Percentiles rank a stretch among this genome's conserved stretches.
Conservation (phyloP, 208 protist genomes). For the Histomonas meleagridis region DNA sequence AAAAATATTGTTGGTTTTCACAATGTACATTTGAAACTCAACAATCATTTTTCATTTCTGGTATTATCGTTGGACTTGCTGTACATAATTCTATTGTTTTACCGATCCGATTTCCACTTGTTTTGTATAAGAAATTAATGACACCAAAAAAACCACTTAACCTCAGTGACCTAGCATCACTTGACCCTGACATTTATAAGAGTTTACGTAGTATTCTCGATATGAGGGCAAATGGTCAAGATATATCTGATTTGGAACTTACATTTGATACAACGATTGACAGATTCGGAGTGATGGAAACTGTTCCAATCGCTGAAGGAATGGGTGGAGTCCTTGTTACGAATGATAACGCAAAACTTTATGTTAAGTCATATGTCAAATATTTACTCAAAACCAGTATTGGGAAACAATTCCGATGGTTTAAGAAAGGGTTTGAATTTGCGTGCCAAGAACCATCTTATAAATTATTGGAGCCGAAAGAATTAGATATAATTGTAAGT, state of each 20-base stretch:
- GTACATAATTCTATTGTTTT: slow-evolving; percentile 79
- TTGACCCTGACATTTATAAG: slow-evolving; percentile 42
- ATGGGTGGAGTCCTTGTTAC: slow-evolving; percentile 38
- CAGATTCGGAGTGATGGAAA: slow-evolving; percentile 5
- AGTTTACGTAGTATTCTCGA: not conserved
- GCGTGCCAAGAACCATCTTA: not conserved
- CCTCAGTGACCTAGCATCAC: slow-evolving; percentile 36
- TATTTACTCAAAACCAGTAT: not conserved
- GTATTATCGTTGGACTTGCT: slow-evolving; percentile 65
- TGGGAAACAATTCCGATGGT: not conserved
- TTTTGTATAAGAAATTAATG: slow-evolving; percentile 45
- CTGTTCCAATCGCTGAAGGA: slow-evolving; percentile 33
- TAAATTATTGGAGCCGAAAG: not conserved
- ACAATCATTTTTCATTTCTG: slow-evolving; percentile 7
- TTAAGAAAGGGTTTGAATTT: not conserved
- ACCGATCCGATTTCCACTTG: slow-evolving; percentile 67
- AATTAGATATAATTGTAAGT: not conserved
- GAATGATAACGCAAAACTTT: slow-evolving; percentile 46
- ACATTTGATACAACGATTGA: slow-evolving; percentile 35
- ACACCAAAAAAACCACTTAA: not conserved
- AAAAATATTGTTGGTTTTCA: slow-evolving; percentile 65
- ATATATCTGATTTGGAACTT: not conserved
- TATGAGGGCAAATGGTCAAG: not conserved
- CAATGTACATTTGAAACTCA: slow-evolving; percentile 51
- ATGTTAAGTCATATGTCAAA: slow-evolving; percentile 38